phyloP scores from a whole-genome alignment of 2,329 filamentous ascomycete species.

The Beauveria medogensis region DNA sequence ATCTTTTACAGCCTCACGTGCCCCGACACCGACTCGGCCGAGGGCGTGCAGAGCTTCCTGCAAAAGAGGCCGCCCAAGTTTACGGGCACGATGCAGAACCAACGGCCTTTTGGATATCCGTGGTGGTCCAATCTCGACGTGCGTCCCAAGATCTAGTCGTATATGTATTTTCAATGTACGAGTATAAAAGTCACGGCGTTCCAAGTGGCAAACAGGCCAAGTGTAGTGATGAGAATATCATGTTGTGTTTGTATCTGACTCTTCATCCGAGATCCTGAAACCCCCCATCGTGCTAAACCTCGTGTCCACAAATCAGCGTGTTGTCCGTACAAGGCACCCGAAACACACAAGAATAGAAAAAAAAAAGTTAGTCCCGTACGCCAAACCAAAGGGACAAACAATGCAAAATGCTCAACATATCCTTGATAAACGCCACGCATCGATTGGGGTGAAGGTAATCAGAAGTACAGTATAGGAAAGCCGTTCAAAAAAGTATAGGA shows the following conservation, averaged over 20 bases:
- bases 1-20: slow-evolving; percentile 53
- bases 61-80: slow-evolving; percentile 60
- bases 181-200: background rate
- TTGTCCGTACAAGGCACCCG: background rate
- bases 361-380: background rate
- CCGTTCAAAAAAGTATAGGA: background rate
- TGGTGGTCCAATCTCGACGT: slow-evolving; percentile 54
- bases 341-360: background rate
- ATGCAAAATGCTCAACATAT: slow-evolving; percentile 2
- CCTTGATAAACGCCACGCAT: slow-evolving; percentile 5
- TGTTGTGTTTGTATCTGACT: background rate
- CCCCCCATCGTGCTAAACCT: background rate
- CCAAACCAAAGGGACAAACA: background rate
- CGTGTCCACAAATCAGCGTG: background rate
- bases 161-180: slow-evolving; percentile 10
- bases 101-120: slow-evolving; percentile 53
- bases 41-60: slow-evolving; percentile 62
- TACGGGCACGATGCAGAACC: slow-evolving; percentile 48
- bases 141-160: slow-evolving; percentile 19
- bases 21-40: slow-evolving; percentile 49
- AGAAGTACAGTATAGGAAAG: background rate
- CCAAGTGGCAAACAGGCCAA: background rate
- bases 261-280: slow-evolving; percentile 5
- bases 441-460: background rate
- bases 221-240: background rate